phyloP scores from a whole-genome alignment of 2,329 filamentous ascomycete species.

The Setomelanomma holmii region DNA sequence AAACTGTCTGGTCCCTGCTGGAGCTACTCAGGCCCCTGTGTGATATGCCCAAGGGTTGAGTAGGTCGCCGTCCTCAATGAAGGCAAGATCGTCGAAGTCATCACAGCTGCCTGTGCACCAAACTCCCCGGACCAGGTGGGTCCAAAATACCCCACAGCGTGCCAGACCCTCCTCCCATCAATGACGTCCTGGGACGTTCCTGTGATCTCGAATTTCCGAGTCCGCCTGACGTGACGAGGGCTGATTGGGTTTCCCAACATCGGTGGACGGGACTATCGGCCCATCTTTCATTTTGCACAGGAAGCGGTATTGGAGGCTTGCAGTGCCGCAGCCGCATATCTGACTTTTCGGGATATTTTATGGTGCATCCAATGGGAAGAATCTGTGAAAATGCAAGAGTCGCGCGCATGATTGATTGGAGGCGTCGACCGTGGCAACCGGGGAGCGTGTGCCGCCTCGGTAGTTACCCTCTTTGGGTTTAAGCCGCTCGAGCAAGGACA shows the following conservation, averaged over 20 bases:
- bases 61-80: slow-evolving; percentile 3
- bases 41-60: background rate
- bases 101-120: background rate
- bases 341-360: slow-evolving; percentile 13
- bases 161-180: background rate
- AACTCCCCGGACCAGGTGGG: background rate
- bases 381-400: slow-evolving; percentile 12
- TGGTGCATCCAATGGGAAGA: slow-evolving; percentile 20
- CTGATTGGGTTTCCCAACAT: background rate
- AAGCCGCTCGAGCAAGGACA: slow-evolving; percentile 10
- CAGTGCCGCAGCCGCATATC: slow-evolving; percentile 21
- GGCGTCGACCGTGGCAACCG: slow-evolving; percentile 27
- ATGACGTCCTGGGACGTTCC: background rate
- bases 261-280: too few species aligned
- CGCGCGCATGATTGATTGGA: slow-evolving; percentile 15
- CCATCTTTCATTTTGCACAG: background rate
- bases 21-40: background rate
- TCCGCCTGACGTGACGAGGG: background rate
- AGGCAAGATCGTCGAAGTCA: slow-evolving; percentile 1
- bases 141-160: background rate
- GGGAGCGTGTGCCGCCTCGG: slow-evolving; percentile 30
- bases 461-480: slow-evolving; percentile 8
- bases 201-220: background rate
- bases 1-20: background rate
- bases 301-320: slow-evolving; percentile 17